Evolutionary conservation across 805 yeast species (phyloP), one percentile per base, ranked within the genome.

Genomic region (Candida argentea): DNA sequence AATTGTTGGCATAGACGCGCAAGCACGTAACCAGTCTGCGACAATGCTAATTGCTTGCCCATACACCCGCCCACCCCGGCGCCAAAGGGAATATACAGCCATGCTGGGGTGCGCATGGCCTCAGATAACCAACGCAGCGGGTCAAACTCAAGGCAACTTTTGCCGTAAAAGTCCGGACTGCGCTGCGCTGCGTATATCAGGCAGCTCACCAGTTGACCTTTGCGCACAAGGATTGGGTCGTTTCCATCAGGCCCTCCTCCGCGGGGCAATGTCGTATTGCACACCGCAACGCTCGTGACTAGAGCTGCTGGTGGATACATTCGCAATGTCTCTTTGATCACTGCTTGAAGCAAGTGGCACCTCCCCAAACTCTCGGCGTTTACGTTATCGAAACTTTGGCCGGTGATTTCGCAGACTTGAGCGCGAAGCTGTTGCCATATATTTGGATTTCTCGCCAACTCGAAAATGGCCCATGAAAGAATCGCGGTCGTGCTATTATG

Each of bases 401-500:
- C 63, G 32, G 56, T 57, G 4, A 40, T 42, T 14, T 31, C 41
- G 21, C 43, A 38, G 4, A 70, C 50, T 21, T 52, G 60, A 20
- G 42, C 45, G 29, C 67, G 57, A 31, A 69, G 52, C 31, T 49
- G 51, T 9, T 39, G 32, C 46, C 55, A 61, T 6, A 57, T 40
- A 1, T 43, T 44, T 5, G 66, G 67, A 40, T 66, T 46, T 31
- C 65, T 52, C 9, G 69, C 60, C 30, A 69, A 52, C 40, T 66
- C 65, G 37, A 48, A 65, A 26, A 67, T 49, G 14, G 58, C 42
- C 43, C 57, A 65, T n/a, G 70, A 57, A 31, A 69, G 55, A 20
- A 65, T 48, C 4, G 67, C 62, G 6, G 75, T 73, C 9, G 76
- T 69, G 25, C 75, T 69, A 40, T 70, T 74, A 39, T 75, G 56